Base-by-base conservation (phyloP, 2,329 filamentous ascomycete genomes). In the Immersiporthe knoxdaviesiana region DNA sequence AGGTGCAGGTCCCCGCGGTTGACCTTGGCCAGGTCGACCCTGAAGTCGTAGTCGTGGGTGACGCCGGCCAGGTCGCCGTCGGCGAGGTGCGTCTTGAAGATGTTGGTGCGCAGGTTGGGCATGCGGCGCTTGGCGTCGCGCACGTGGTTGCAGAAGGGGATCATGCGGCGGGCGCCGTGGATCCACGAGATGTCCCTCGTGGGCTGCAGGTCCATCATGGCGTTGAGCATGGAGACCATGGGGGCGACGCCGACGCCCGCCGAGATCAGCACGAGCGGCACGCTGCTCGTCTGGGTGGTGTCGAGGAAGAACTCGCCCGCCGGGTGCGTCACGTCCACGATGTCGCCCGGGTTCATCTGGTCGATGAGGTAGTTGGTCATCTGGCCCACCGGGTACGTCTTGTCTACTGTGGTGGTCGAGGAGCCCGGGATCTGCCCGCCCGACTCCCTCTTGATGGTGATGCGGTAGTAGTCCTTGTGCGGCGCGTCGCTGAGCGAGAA, bases 401-500 rank as follows among this genome's bases (percentile, higher is more conserved):
- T 7, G 11, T 63, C 39, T 21, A 39, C 24, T 21, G 30, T 32
- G 6, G 35, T 35, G 4, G 35, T 35, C 35, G 35, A 4, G 4
- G 61, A 6, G 37, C 32, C n/a, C 2, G 47, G 7, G 0, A 88
- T 86, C 70, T 83, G 80, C 18, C 87, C 75, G 4, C 88, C 89
- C 2, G 81, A 77, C 74, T 93, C 90, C 70, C 84, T 86, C 83
- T 92, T 92, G 68, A 94, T 85, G 63, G 86, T 91, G 79, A 93
- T 90, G 39, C 91, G 87, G 78, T 92, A 91, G 78, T 89, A 87
- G 63, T 87, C 83, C 11, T 84, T 79, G 2, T 82, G 81, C 2
- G 89, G 90, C 63, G 86, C 83, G 72, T 92, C 90, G 74, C 87
- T 91, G 71, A 94, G 83, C 35, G 90, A 92, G 79, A 93, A 94